Evolutionary conservation across 768 basidiomycete genomes (phyloP), one percentile per base, ranked within the genome.

Genomic region (Coprinellus micaceus): DNA sequence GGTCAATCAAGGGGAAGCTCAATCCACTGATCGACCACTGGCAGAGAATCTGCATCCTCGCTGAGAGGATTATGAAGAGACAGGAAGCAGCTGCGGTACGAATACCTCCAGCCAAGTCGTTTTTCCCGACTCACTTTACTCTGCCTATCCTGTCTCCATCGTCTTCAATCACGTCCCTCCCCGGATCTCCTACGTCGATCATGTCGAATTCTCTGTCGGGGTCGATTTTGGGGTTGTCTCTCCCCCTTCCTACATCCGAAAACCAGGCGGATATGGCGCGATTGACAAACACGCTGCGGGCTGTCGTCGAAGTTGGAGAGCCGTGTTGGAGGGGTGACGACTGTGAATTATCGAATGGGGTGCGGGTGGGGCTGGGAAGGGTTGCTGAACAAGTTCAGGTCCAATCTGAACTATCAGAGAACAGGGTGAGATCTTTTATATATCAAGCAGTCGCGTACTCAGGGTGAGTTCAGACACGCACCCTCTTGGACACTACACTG

Each of bases 21-120:
- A 79, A 74, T 43, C 76, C 83, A 2, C 74, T 96, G 39, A 89
- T 98, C 57, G 93, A 93, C 57, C 86, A 91, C 58, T 97, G 94
- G 91, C 91, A 94, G 64, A 86, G 88, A 64, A 86, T 98, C 66
- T 91, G 91, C 68, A 74, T 91, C 54, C 79, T 94, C 53, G 82
- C 87, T 19, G 96, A 98, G 73, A 88, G 94, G 58, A 82, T 92
- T 60, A 82, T 96, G 53, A 92, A 88, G 71, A 84, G 95, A 73
- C 84, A 91, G 66, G 90, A 95, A 79, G 89, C 92, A 73, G 88
- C 90, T 77, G 88, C 90, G 80, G 91, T 90, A 88, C 83, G 91
- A 77, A 72, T 69, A 71, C 75, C 76, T 75, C 77, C 83, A 76
- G 78, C 79, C 76, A 82, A 80, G 71, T 70, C 77, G 70, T 82